Conservation (phyloP, 1,284 basidiomycete genomes). For the Ceratobasidium sp. region DNA sequence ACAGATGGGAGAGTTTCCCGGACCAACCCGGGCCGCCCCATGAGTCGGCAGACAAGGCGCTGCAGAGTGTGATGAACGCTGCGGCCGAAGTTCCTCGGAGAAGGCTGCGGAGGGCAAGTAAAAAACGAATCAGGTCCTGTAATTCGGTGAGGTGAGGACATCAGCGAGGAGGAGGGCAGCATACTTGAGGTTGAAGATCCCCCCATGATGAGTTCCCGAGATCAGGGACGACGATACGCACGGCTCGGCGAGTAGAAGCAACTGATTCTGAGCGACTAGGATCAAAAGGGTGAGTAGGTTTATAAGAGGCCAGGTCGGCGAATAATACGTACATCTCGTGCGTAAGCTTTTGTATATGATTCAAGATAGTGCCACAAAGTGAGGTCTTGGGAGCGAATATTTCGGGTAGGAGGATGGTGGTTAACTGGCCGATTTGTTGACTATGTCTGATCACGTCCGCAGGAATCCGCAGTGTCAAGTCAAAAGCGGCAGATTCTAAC, state of each 20-base stretch:
- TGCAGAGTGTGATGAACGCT: constrained; percentile 73
- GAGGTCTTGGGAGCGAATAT: not conserved
- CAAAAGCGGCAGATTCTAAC: constrained; percentile 23
- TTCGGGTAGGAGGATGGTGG: constrained; percentile 25
- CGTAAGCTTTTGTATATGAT: constrained; percentile 18
- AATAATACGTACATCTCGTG: constrained; percentile 28
- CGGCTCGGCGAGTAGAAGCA: constrained; percentile 50
- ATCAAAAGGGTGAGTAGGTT: not conserved
- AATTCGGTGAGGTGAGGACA: not conserved
- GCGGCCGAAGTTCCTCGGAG: constrained; percentile 67
- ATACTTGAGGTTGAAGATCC: constrained; percentile 54
- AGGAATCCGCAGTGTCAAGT: constrained; percentile 34
- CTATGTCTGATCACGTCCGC: constrained; percentile 23
- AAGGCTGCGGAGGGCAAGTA: constrained; percentile 72
- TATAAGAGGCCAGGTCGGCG: not conserved
- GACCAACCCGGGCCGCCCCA: constrained; percentile 74
- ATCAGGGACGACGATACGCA: constrained; percentile 74
- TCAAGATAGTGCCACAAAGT: constrained; percentile 17
- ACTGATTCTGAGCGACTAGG: constrained; percentile 15
- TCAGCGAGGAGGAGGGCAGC: not conserved
- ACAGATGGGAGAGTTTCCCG: constrained; percentile 80
- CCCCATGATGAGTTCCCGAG: constrained; percentile 82
- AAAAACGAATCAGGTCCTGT: constrained; percentile 75
- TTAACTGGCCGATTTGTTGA: constrained; percentile 36
- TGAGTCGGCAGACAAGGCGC: constrained; percentile 52